Base-by-base conservation (phyloP, 2,329 filamentous ascomycete species). In the Talaromyces sp. region DNA sequence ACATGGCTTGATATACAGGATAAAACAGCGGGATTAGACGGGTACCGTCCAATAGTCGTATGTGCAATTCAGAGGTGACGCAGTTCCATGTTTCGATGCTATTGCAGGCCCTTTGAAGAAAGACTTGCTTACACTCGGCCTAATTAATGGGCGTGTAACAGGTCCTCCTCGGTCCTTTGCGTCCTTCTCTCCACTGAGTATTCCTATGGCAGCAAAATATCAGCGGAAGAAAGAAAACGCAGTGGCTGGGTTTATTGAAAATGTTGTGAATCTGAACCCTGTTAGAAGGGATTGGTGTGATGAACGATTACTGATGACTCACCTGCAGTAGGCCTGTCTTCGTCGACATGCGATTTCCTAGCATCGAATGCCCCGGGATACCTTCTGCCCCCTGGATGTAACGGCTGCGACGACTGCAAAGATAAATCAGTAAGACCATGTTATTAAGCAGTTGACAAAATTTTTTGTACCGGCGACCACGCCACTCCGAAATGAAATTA, bases 381-480 rank as follows among this genome's bases (percentile, higher is more conserved):
- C 62, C 74, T 74, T 60, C 65, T 72, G 17, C 79, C 79, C 59
- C 79, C 79, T 19, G 79, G 79, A 65, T 81, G 79, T 60, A 80
- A 68, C 58, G 77, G 72, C 64, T 80, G 77, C 57, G 66, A 57
- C 58, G 69, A 71, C 76, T 77, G 64, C n/a, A 29, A 29, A 64
- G 61, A 59, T 61, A 58, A 29, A 70, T 77, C 72, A 77, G 74
- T 69, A 69, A 64, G 67, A 67, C 70, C 68, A 67, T 66, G 62
- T 60, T 60, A 63, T 66, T 66, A 60, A 58, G 56, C 63, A 67
- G 65, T 70, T 65, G 63, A 66, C 67, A 61, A 56, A 66, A n/a
- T n/a, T n/a, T 58, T 65, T 65, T 70, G 70, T 76, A 76, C 74
- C 74, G 71, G 70, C 67, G 65, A 65, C 67, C 67, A 66, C 70